Evolutionary conservation across 2,329 filamentous ascomycete species (phyloP).

Genomic region (Paecilomyces formosus): DNA sequence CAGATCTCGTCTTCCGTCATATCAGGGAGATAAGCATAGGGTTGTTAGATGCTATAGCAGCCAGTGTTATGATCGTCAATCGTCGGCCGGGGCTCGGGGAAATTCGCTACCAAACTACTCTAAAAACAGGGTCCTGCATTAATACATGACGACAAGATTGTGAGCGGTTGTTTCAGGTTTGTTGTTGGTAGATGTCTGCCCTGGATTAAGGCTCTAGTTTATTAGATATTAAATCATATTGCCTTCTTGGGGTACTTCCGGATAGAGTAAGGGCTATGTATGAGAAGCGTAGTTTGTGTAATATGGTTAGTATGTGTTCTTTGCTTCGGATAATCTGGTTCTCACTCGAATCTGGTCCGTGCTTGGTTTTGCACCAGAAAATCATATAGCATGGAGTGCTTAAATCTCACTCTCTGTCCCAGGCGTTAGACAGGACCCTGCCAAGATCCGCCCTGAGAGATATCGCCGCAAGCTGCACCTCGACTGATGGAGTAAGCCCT

Average conservation of each 20-base stretch:
- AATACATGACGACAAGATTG: neutral
- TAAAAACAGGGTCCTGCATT: neutral
- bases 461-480: neutral
- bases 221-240: too few species aligned
- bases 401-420: too few species aligned
- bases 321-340: neutral
- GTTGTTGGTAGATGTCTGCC: neutral
- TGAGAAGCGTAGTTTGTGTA: neutral
- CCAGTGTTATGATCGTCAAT: neutral
- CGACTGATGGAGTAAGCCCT: neutral
- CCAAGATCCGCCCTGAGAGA: neutral
- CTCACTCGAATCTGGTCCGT: neutral
- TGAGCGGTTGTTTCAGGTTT: neutral
- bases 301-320: neutral
- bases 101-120: neutral
- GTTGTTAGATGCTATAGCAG: neutral
- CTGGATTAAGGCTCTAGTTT: too few species aligned
- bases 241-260: neutral
- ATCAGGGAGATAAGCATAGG: neutral
- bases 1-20: too few species aligned
- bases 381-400: neutral
- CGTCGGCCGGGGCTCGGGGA: neutral
- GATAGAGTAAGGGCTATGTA: neutral
- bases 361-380: neutral
- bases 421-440: neutral